A percentile compares a stretch with the other conserved stretches of the same genome.
phyloP scores from a whole-genome alignment of 352 stramenopile species.

The Pythium periplocum region DNA sequence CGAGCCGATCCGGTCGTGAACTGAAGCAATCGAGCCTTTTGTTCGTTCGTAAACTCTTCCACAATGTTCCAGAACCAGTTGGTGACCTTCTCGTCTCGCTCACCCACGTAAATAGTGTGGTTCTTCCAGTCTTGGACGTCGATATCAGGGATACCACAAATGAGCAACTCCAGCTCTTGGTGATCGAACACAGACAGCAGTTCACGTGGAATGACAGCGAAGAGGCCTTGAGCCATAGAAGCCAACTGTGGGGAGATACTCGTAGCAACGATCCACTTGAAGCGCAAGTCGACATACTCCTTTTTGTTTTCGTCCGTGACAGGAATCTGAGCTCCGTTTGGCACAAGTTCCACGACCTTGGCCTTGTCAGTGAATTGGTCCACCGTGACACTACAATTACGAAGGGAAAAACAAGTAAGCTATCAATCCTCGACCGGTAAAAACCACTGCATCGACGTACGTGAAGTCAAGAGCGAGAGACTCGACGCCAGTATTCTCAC shows the following conservation, averaged over 20 bases:
- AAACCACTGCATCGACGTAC: constrained; percentile 31
- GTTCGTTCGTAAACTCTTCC: constrained; percentile 89
- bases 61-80: constrained; percentile 98
- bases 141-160: constrained; percentile 97
- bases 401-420: not conserved
- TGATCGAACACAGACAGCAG: constrained; percentile 95
- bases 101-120: constrained; percentile 95
- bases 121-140: constrained; percentile 95
- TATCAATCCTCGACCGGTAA: not conserved
- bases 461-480: constrained; percentile 79
- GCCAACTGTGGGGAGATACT: constrained; percentile 88
- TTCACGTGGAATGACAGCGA: constrained; percentile 94
- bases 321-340: constrained; percentile 90
- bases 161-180: constrained; percentile 96
- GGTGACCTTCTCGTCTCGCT: constrained; percentile 87
- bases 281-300: constrained; percentile 94
- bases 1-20: constrained; percentile 97
- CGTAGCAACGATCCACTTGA: constrained; percentile 79
- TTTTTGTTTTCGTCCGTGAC: constrained; percentile 98
- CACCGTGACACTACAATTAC: constrained; percentile 47
- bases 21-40: constrained; percentile 95
- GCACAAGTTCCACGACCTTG: constrained; percentile 93
- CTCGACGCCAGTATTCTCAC: constrained; percentile 74
- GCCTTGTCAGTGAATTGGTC: constrained; percentile 68
- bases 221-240: constrained; percentile 94